Conservation (phyloP, 768 basidiomycete species). For the Russula dissimulans region DNA sequence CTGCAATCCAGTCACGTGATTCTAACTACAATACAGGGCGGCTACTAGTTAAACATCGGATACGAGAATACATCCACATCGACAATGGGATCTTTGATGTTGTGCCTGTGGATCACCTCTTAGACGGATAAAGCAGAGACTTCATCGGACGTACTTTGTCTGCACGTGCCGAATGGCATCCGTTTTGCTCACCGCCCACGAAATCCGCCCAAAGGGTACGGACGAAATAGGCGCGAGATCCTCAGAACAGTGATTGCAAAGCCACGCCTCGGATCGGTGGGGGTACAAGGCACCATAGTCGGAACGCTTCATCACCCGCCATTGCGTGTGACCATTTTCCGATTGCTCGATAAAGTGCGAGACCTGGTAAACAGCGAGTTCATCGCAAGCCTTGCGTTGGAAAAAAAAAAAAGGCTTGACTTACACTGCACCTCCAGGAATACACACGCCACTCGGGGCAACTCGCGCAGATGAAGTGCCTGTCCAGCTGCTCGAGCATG, state of each 20-base stretch:
- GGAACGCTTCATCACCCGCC: background rate
- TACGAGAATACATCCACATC: slow-evolving; percentile 1
- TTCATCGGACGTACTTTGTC: background rate
- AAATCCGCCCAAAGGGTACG: background rate
- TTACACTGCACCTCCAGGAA: slow-evolving; percentile 13
- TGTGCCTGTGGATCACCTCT: background rate
- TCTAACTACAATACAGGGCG: too few species aligned
- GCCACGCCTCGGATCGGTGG: background rate
- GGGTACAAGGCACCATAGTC: background rate
- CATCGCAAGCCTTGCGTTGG: background rate
- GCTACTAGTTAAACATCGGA: background rate
- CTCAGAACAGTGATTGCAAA: slow-evolving; percentile 14
- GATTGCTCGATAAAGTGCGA: background rate
- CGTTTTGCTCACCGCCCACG: background rate
- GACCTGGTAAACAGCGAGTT: background rate
- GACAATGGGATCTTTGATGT: background rate
- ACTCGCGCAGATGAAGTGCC: background rate
- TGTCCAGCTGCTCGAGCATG: slow-evolving; percentile 1
- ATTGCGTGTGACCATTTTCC: background rate
- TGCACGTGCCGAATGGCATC: background rate
- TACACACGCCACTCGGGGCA: background rate
- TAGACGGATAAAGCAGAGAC: background rate
- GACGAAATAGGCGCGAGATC: background rate
- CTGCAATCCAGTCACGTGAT: too few species aligned
- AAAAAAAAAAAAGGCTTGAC: background rate